These are phyloP conservation scores for Wilcoxina mikolae DNA, from an alignment of 495 filamentous ascomycete genomes.

Conservation along the genomic window DNA sequence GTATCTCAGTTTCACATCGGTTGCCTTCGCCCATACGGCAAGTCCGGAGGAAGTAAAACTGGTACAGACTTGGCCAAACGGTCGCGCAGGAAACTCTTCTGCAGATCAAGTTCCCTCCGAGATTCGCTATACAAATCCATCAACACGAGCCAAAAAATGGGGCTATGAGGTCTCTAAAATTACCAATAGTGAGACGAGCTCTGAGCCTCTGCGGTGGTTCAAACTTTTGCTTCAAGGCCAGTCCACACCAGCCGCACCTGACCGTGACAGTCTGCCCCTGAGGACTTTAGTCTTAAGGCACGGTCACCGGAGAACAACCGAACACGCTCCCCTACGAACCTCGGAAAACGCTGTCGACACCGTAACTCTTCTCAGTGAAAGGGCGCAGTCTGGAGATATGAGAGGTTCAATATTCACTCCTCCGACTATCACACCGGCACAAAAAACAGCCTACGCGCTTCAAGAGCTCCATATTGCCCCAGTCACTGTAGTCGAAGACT, in stretches of 20 bases:
- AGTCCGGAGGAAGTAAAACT: constrained; percentile 38
- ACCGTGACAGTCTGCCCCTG: too few relatives aligned
- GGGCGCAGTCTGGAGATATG: too few relatives aligned
- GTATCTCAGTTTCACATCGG: neutral
- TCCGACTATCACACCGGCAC: too few relatives aligned
- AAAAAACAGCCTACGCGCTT: neutral
- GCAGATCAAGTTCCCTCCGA: constrained; percentile 48
- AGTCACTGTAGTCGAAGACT: constrained; percentile 1
- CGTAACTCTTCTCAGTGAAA: too few relatives aligned
- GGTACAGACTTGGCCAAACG: constrained; percentile 67
- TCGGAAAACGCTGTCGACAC: neutral
- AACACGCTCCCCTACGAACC: constrained; percentile 41
- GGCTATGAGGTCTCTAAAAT: constrained; percentile 41
- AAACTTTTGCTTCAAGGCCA: constrained; percentile 22
- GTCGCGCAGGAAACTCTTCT: constrained; percentile 42
- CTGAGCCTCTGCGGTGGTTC: constrained; percentile 12
- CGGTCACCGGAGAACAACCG: too few relatives aligned
- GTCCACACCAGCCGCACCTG: constrained; percentile 44
- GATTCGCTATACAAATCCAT: constrained; percentile 39
- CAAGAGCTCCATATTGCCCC: neutral
- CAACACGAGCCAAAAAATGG: constrained; percentile 41
- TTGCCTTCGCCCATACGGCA: constrained; percentile 1
- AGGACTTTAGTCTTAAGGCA: too few relatives aligned
- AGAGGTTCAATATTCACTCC: too few relatives aligned
- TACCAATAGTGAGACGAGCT: constrained; percentile 12